These are phyloP conservation scores for Excoecaria cochinchinensis DNA, from an alignment of 345 rosid genomes.

Conservation along the genomic window DNA sequence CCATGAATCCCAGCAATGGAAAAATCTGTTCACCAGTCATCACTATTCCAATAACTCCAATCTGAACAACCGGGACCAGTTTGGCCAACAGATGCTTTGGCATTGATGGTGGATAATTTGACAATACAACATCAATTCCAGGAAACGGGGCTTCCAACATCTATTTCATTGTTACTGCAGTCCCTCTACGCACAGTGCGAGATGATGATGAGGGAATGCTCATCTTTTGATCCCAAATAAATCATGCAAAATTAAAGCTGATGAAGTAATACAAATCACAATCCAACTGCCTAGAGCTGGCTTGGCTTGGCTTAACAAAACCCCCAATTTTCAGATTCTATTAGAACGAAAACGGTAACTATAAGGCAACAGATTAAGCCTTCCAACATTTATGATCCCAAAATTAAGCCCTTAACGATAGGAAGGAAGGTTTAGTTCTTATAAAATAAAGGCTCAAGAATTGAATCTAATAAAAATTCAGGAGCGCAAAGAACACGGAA, in stretches of 20 bases:
- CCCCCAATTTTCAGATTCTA: too few relatives aligned
- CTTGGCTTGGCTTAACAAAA: too few relatives aligned
- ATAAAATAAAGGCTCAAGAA: too few relatives aligned
- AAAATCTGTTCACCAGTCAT: conserved; percentile 79
- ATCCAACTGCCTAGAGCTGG: too few relatives aligned
- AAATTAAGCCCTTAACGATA: too few relatives aligned
- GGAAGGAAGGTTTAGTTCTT: too few relatives aligned
- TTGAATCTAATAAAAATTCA: too few relatives aligned
- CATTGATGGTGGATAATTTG: conserved; percentile 70
- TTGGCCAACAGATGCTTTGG: conserved; percentile 71
- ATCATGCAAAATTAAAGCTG: too few relatives aligned
- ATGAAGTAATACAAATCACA: too few relatives aligned
- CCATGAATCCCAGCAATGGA: conserved; percentile 62
- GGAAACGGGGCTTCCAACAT: conserved; percentile 79
- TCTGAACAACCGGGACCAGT: conserved; percentile 62
- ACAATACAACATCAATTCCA: conserved; percentile 72
- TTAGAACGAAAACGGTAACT: too few relatives aligned
- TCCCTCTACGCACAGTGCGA: conserved; percentile 49
- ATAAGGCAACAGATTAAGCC: too few relatives aligned
- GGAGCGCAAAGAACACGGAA: not conserved
- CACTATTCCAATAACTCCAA: conserved; percentile 66
- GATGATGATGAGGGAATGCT: not conserved
- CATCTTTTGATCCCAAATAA: not conserved
- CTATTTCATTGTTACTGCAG: conserved; percentile 72
- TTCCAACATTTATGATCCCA: too few relatives aligned